Evolutionary conservation across 164 flowering plant genomes (phyloP).

Genomic region (Stephania cephalantha): DNA sequence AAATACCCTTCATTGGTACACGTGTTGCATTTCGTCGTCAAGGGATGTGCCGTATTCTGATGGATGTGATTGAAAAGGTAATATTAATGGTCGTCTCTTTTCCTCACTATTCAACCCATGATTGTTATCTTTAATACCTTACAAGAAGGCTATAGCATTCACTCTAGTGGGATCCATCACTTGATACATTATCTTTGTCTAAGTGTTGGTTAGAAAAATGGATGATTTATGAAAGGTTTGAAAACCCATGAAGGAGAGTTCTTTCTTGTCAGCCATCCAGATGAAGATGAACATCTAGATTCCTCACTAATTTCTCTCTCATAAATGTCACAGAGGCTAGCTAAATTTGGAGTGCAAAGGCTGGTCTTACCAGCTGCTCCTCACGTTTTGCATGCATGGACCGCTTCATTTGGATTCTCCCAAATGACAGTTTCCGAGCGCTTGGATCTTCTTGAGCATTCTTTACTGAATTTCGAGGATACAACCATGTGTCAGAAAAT

Average conservation of each 20-base stretch:
- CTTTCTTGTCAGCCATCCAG: background rate
- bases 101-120: background rate
- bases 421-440: constrained; percentile 52
- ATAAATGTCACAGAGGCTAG: constrained; percentile 44
- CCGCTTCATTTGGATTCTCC: constrained; percentile 70
- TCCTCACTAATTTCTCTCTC: background rate
- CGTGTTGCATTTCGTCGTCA: constrained; percentile 65
- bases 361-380: constrained; percentile 78
- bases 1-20: constrained; percentile 87
- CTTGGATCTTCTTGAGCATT: constrained; percentile 38
- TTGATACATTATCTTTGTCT: too few relatives aligned
- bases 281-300: background rate
- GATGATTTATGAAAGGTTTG: too few relatives aligned
- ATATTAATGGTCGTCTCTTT: background rate
- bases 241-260: background rate
- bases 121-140: background rate
- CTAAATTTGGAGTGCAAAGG: constrained; percentile 65
- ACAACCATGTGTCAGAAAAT: constrained; percentile 79
- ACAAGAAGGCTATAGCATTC: background rate
- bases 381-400: constrained; percentile 69
- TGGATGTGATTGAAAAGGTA: constrained; percentile 81
- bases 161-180: background rate
- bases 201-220: too few relatives aligned
- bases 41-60: constrained; percentile 86
- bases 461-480: constrained; percentile 74